These are phyloP conservation scores for Chaetomium sp. DNA, from an alignment of 2,329 filamentous ascomycete genomes.

Conservation along the genomic window DNA sequence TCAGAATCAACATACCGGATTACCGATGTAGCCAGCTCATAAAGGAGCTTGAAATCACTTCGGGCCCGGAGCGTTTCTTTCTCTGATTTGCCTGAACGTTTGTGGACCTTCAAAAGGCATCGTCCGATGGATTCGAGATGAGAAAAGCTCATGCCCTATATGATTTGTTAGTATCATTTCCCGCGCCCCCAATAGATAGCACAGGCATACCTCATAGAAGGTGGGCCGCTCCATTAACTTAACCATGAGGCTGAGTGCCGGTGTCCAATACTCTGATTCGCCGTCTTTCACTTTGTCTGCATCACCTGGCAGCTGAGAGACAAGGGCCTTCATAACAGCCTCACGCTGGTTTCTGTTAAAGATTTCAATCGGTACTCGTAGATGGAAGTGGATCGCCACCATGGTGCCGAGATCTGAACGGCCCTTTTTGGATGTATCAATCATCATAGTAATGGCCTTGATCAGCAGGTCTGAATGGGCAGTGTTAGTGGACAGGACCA, in stretches of 20 bases:
- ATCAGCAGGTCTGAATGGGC: conserved; percentile 8
- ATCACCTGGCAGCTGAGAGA: conserved; percentile 12
- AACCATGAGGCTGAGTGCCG: conserved; percentile 39
- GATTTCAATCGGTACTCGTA: conserved; percentile 15
- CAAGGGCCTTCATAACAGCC: conserved; percentile 18
- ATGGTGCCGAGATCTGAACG: conserved; percentile 1
- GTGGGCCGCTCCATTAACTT: conserved; percentile 47
- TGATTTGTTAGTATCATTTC: conserved; percentile 7
- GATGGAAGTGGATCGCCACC: conserved; percentile 17
- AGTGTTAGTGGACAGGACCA: neutral
- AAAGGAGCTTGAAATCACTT: conserved; percentile 16
- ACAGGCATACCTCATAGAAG: conserved; percentile 37
- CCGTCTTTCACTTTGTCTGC: conserved; percentile 8
- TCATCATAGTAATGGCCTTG: conserved; percentile 11
- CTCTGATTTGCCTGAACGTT: conserved; percentile 13
- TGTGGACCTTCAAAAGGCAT: conserved; percentile 11
- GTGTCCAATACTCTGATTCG: conserved; percentile 27
- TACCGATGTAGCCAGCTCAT: conserved; percentile 16
- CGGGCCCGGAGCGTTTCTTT: conserved; percentile 12
- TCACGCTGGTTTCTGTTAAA: conserved; percentile 19
- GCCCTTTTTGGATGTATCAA: conserved; percentile 19
- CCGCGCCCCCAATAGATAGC: neutral
- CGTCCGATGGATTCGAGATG: conserved; percentile 30
- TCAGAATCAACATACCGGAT: conserved; percentile 16
- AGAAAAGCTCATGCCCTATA: conserved; percentile 35